A percentile compares a stretch with the other conserved stretches of the same genome.
Evolutionary conservation across 2,329 filamentous ascomycete species (phyloP).

Genomic region (Colletotrichum spaethianum): DNA sequence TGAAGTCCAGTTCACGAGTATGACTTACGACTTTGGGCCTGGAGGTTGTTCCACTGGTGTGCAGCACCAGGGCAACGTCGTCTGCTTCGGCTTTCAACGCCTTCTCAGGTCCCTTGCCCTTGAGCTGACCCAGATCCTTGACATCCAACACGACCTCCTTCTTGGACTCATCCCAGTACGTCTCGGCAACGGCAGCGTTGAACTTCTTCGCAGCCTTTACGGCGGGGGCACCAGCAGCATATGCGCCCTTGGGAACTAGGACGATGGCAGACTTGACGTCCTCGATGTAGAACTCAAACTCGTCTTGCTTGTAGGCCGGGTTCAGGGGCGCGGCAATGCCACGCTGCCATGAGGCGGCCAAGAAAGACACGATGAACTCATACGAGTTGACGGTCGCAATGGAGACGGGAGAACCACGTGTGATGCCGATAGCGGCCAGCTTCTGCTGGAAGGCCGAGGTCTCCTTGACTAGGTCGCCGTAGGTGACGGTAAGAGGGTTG

Average conservation of each 20-base stretch:
- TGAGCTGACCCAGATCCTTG: conserved; percentile 80
- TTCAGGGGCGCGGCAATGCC: conserved; percentile 90
- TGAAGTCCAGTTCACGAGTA: not conserved
- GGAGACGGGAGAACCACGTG: conserved; percentile 79
- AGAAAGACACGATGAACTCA: conserved; percentile 89
- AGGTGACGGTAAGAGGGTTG: conserved; percentile 75
- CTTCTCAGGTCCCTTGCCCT: conserved; percentile 56
- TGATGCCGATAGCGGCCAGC: conserved; percentile 82
- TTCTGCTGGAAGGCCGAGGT: conserved; percentile 81
- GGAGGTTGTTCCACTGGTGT: conserved; percentile 87
- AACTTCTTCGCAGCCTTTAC: conserved; percentile 85
- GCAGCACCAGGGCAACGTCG: conserved; percentile 85
- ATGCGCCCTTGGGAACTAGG: conserved; percentile 81
- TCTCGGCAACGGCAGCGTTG: conserved; percentile 88
- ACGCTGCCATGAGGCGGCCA: conserved; percentile 88
- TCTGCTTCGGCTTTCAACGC: conserved; percentile 73
- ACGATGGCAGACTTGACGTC: conserved; percentile 86
- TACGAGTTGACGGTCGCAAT: conserved; percentile 89
- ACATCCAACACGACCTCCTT: conserved; percentile 82
- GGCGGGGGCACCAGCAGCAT: conserved; percentile 75
- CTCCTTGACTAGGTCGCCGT: conserved; percentile 76
- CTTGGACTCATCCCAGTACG: conserved; percentile 79
- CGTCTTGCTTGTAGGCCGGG: conserved; percentile 88
- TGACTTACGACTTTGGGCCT: conserved; percentile 82
- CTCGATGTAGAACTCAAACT: conserved; percentile 94